Evolutionary conservation across 2,329 filamentous ascomycete genomes (phyloP).

Genomic region (Pleoardoris graminearum): DNA sequence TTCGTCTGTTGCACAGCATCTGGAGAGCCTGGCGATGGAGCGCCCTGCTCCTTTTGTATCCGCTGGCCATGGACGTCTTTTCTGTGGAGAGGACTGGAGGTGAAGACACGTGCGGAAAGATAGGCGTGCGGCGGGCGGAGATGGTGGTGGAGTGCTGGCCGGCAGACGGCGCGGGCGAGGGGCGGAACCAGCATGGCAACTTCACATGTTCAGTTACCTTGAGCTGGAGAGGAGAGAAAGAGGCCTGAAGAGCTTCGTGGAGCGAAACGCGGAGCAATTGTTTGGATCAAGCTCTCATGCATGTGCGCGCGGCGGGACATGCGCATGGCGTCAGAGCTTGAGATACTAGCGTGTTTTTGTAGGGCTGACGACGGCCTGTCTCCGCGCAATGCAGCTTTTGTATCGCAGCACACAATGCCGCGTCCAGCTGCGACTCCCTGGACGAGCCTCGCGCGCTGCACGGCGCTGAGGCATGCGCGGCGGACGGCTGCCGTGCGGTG

Average conservation of each 20-base stretch:
- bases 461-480: conserved; percentile 15
- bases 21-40: conserved; percentile 23
- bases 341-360: conserved; percentile 10
- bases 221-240: not conserved
- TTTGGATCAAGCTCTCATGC: not conserved
- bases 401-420: conserved; percentile 25
- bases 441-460: conserved; percentile 25
- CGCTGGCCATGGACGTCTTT: conserved; percentile 47
- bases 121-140: conserved; percentile 5
- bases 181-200: conserved; percentile 40
- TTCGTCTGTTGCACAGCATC: conserved; percentile 21
- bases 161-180: conserved; percentile 40
- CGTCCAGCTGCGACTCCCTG: conserved; percentile 37
- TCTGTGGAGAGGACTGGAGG: conserved; percentile 48
- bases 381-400: conserved; percentile 17
- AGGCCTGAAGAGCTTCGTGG: not conserved
- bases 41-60: conserved; percentile 6
- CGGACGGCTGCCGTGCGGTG: conserved; percentile 33
- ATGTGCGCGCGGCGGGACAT: not conserved
- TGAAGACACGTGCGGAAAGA: conserved; percentile 46
- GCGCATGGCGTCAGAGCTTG: conserved; percentile 7
- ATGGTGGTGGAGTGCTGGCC: conserved; percentile 28
- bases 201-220: conserved; percentile 10
- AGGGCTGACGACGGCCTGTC: conserved; percentile 1
- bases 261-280: not conserved